Percentiles rank a stretch among this genome's conserved stretches.
Conservation (phyloP, 352 stramenopile species). For the Phytophthora agathidicida region DNA sequence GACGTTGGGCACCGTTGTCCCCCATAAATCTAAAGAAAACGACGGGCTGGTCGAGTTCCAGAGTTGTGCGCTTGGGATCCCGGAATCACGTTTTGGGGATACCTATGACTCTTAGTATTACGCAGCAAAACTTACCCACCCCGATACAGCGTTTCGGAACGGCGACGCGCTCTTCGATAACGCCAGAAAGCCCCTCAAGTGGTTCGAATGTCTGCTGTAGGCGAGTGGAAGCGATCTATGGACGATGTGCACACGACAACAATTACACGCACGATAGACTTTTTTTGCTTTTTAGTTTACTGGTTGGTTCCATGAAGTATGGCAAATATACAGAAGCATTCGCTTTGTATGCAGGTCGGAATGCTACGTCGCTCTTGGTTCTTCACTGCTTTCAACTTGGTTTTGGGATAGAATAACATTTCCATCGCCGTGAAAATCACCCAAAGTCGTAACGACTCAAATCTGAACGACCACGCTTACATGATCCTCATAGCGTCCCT, state of each 20-base stretch:
- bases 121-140: constrained; percentile 28
- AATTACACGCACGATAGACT: background rate
- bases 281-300: constrained; percentile 42
- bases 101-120: constrained; percentile 46
- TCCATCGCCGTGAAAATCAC: constrained; percentile 1
- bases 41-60: constrained; percentile 44
- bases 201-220: constrained; percentile 36
- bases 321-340: constrained; percentile 37
- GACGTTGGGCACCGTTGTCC: constrained; percentile 20
- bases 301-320: constrained; percentile 26
- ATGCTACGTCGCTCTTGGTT: constrained; percentile 11
- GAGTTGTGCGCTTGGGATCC: constrained; percentile 38
- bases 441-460: too few relatives aligned
- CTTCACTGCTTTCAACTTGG: constrained; percentile 17
- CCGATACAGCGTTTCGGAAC: constrained; percentile 50
- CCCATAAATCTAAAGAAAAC: constrained; percentile 34
- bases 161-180: constrained; percentile 45
- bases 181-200: constrained; percentile 56
- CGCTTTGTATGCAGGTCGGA: constrained; percentile 23
- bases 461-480: background rate
- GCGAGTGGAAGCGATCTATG: too few relatives aligned
- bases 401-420: constrained; percentile 22
- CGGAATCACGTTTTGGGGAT: constrained; percentile 23
- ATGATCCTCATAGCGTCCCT: constrained; percentile 23
- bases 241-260: too few relatives aligned